Conservation (phyloP, 2,329 filamentous ascomycete species). For the Corniculantispora saksenae region DNA sequence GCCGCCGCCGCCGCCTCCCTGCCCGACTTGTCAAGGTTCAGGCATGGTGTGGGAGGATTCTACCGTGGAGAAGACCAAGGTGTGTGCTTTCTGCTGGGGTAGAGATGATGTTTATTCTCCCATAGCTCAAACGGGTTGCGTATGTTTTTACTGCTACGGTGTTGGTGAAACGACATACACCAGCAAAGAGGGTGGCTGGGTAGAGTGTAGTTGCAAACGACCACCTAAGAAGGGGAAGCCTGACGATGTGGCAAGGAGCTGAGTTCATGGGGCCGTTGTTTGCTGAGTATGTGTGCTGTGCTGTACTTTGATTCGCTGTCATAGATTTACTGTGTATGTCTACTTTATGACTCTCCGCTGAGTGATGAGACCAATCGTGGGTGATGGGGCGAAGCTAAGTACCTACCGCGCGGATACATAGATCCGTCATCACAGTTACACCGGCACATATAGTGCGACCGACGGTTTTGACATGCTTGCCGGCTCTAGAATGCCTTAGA, state of each 20-base stretch:
- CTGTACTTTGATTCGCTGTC: background rate
- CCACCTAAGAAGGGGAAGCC: background rate
- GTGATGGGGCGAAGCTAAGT: background rate
- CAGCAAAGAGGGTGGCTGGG: background rate
- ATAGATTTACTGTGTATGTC: background rate
- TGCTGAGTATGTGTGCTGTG: background rate
- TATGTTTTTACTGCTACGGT: slow-evolving; percentile 13
- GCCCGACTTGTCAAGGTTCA: background rate
- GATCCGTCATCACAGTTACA: background rate
- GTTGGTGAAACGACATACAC: background rate
- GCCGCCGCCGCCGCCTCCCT: background rate
- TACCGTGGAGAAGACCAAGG: background rate
- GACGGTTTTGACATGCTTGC: background rate
- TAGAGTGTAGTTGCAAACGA: background rate
- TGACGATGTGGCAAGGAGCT: background rate
- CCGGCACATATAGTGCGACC: too few species aligned
- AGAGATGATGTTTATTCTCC: background rate
- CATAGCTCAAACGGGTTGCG: too few species aligned
- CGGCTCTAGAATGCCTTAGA: too few species aligned
- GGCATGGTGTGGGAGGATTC: background rate
- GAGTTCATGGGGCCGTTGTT: background rate
- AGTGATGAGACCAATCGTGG: background rate
- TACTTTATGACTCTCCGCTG: background rate
- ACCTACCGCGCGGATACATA: background rate
- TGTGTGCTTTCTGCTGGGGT: background rate